These are phyloP conservation scores for Globisporangium irregulare DNA, from an alignment of 352 stramenopile species.

Conservation along the genomic window DNA sequence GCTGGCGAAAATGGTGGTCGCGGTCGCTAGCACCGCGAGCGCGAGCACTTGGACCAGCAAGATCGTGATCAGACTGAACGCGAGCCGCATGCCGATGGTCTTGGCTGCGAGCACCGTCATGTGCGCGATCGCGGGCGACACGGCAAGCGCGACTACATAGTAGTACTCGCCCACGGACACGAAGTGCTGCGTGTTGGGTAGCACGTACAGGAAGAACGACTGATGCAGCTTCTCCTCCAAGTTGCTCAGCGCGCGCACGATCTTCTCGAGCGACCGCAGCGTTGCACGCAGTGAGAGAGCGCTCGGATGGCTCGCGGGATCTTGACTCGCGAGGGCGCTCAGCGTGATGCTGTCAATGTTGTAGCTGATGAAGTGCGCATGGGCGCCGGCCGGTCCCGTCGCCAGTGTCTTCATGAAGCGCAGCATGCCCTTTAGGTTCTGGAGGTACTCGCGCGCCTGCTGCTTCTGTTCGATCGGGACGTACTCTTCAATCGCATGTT, in stretches of 20 bases:
- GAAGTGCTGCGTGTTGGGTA: constrained; percentile 69
- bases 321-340: constrained; percentile 26
- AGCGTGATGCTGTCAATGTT: constrained; percentile 85
- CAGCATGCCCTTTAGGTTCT: constrained; percentile 62
- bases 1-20: constrained; percentile 2
- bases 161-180: constrained; percentile 88
- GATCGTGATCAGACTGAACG: constrained; percentile 41
- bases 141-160: constrained; percentile 66
- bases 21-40: constrained; percentile 21
- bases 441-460: constrained; percentile 36
- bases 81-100: constrained; percentile 61
- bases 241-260: constrained; percentile 82
- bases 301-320: constrained; percentile 13
- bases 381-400: constrained; percentile 52
- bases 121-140: constrained; percentile 67
- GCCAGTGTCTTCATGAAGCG: constrained; percentile 79
- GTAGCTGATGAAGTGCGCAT: constrained; percentile 82
- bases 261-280: constrained; percentile 57
- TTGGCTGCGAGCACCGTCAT: constrained; percentile 42
- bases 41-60: constrained; percentile 36
- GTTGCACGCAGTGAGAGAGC: constrained; percentile 31
- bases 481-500: not conserved
- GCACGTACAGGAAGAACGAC: constrained; percentile 86
- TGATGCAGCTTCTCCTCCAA: constrained; percentile 87
- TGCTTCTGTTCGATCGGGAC: constrained; percentile 23